Percentiles rank a stretch among this genome's conserved stretches.
phyloP scores from a whole-genome alignment of 1,284 basidiomycete genomes.

The Cutaneotrichosporon arboriforme region DNA sequence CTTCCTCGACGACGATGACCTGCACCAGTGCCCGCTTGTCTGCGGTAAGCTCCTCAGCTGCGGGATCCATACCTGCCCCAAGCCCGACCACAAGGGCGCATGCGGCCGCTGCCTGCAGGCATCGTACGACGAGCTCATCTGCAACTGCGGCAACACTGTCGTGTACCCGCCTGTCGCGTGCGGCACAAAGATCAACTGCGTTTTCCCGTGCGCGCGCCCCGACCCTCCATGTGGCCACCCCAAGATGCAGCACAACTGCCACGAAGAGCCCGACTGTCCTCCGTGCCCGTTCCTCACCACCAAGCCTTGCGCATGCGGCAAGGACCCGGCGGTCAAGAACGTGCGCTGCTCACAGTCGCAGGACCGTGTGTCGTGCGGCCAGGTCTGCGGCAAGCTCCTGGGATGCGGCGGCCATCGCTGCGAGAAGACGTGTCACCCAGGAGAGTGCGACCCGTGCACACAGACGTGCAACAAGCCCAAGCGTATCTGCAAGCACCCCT shows the following conservation, averaged over 20 bases:
- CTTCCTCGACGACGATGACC: conserved; percentile 49
- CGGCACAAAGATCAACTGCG: conserved; percentile 59
- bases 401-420: conserved; percentile 81
- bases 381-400: conserved; percentile 67
- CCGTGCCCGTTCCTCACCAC: conserved; percentile 73
- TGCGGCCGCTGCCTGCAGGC: conserved; percentile 78
- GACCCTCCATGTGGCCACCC: conserved; percentile 73
- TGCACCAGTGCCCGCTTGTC: conserved; percentile 71
- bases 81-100: conserved; percentile 69
- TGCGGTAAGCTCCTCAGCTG: conserved; percentile 69
- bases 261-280: conserved; percentile 66
- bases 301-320: conserved; percentile 80
- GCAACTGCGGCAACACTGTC: conserved; percentile 68
- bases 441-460: conserved; percentile 68
- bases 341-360: conserved; percentile 61
- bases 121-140: conserved; percentile 82
- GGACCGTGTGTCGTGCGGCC: conserved; percentile 76
- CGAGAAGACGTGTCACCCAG: conserved; percentile 68
- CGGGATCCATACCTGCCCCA: conserved; percentile 68
- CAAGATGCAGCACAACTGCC: conserved; percentile 68
- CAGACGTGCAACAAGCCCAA: conserved; percentile 75
- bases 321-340: conserved; percentile 56
- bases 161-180: conserved; percentile 70
- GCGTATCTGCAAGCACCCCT: conserved; percentile 71
- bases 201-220: conserved; percentile 69